A percentile compares a stretch with the other conserved stretches of the same genome.
Conservation (phyloP, 1,139 yeast genomes). For the Pichia inconspicua region DNA sequence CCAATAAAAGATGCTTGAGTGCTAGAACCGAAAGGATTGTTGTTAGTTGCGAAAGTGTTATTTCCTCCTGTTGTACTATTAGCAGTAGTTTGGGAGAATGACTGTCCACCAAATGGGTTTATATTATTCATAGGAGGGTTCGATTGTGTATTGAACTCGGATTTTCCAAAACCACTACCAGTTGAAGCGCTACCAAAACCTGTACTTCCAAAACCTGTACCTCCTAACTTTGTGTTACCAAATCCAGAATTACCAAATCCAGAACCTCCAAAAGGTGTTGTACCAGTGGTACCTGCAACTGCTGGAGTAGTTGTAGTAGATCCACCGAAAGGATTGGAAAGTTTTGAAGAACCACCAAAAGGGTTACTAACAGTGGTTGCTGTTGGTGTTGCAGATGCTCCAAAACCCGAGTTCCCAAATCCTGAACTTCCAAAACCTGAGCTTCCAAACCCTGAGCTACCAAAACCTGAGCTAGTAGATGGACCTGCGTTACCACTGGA, state of each 20-base stretch:
- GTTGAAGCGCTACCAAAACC: constrained; percentile 2
- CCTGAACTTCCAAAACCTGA: constrained; percentile 12
- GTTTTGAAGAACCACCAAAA: constrained; percentile 10
- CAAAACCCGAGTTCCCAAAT: constrained; percentile 4
- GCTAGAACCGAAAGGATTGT: constrained; percentile 1
- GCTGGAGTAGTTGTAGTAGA: neutral
- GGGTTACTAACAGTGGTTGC: constrained; percentile 1
- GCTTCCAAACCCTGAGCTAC: constrained; percentile 9
- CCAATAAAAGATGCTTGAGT: constrained; percentile 11
- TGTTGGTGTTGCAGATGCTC: neutral
- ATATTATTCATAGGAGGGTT: neutral
- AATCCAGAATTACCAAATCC: constrained; percentile 1
- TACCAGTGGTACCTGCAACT: constrained; percentile 1
- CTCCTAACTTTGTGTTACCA: neutral
- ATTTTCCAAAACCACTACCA: constrained; percentile 1
- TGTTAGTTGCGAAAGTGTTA: neutral
- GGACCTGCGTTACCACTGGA: constrained; percentile 2
- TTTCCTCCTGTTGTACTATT: constrained; percentile 1
- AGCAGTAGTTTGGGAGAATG: neutral
- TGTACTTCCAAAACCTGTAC: constrained; percentile 2
- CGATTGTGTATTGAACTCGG: neutral
- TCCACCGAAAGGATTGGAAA: constrained; percentile 9
- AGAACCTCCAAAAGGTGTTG: neutral
- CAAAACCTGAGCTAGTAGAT: constrained; percentile 12
- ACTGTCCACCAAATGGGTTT: constrained; percentile 1